phyloP scores from a whole-genome alignment of 306 rosid genomes.

The Trichosanthes truncata region DNA sequence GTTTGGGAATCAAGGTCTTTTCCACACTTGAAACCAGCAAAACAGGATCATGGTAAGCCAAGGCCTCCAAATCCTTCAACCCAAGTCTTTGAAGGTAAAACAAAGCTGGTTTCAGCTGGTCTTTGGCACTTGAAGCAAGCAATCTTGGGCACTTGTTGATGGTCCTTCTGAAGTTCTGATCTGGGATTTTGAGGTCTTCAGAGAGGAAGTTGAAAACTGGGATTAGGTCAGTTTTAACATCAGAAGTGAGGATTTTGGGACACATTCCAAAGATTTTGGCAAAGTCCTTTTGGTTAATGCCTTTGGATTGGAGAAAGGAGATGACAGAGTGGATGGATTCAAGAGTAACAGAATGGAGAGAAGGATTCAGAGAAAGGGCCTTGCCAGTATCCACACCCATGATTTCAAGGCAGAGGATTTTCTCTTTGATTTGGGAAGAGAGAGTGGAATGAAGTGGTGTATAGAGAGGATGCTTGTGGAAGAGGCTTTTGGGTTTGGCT shows the following conservation, averaged over 20 bases:
- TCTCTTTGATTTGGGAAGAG: conserved; percentile 72
- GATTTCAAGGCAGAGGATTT: conserved; percentile 81
- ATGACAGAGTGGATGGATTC: conserved; percentile 54
- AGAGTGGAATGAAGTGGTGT: conserved; percentile 41
- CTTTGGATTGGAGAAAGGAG: conserved; percentile 68
- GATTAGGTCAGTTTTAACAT: conserved; percentile 47
- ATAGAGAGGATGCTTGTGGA: conserved; percentile 67
- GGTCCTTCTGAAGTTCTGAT: conserved; percentile 41
- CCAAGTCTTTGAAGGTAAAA: conserved; percentile 70
- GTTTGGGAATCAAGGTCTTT: conserved; percentile 61
- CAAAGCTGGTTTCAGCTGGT: conserved; percentile 75
- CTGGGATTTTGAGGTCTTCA: conserved; percentile 55
- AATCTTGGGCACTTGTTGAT: conserved; percentile 75
- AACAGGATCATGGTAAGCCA: conserved; percentile 62
- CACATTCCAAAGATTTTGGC: conserved; percentile 85
- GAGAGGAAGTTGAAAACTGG: conserved; percentile 67
- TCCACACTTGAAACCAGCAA: conserved; percentile 76
- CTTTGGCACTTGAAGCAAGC: conserved; percentile 58
- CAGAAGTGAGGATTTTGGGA: conserved; percentile 65
- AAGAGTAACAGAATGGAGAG: conserved; percentile 41
- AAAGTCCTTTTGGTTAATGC: conserved; percentile 52
- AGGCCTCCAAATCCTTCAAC: conserved; percentile 40
- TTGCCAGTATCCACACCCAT: conserved; percentile 84
- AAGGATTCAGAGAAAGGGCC: conserved; percentile 69
- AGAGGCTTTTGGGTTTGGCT: conserved; percentile 47